Percentiles rank a stretch among this genome's conserved stretches.
Evolutionary conservation across 1,284 basidiomycete species (phyloP).

Genomic region (Xanthoconium separans): DNA sequence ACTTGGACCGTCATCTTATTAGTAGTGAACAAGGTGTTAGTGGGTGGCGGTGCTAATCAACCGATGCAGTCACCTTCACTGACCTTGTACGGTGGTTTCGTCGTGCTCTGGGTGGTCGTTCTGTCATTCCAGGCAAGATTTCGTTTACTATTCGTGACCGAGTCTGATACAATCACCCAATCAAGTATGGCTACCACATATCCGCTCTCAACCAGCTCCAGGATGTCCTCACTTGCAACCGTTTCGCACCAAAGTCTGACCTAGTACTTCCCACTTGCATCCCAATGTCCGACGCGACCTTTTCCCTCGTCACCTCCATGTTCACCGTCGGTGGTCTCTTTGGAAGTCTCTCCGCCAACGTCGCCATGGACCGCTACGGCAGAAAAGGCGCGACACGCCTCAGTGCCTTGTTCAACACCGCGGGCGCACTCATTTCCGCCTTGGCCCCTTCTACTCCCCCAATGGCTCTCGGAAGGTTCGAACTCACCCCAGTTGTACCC

Average conservation of each 20-base stretch:
- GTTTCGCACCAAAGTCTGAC: conserved; percentile 14
- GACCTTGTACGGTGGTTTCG: conserved; percentile 58
- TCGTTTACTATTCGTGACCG: too few species aligned
- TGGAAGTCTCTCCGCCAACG: conserved; percentile 72
- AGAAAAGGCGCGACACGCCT: conserved; percentile 61
- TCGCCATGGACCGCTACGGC: conserved; percentile 69
- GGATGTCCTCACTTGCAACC: conserved; percentile 68
- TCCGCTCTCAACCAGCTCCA: conserved; percentile 88
- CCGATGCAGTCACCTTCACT: conserved; percentile 35
- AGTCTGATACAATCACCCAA: too few species aligned
- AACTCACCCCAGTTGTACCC: not conserved
- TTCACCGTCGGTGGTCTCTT: conserved; percentile 89
- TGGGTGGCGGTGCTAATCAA: too few species aligned
- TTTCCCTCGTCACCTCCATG: conserved; percentile 79
- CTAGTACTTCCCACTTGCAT: conserved; percentile 66
- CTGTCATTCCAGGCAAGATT: conserved; percentile 59
- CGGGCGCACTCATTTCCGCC: conserved; percentile 67
- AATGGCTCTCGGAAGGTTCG: conserved; percentile 69
- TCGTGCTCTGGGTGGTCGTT: conserved; percentile 62
- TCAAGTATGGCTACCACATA: conserved; percentile 78
- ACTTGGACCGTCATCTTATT: too few species aligned
- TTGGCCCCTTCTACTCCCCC: conserved; percentile 56
- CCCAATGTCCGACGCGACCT: conserved; percentile 71
- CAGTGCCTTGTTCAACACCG: conserved; percentile 57
- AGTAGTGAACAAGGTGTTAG: too few species aligned